Percentiles rank a stretch among this genome's conserved stretches.
These are phyloP conservation scores for Aspergillus sp. DNA, from an alignment of 2,329 filamentous ascomycete species.

Conservation along the genomic window DNA sequence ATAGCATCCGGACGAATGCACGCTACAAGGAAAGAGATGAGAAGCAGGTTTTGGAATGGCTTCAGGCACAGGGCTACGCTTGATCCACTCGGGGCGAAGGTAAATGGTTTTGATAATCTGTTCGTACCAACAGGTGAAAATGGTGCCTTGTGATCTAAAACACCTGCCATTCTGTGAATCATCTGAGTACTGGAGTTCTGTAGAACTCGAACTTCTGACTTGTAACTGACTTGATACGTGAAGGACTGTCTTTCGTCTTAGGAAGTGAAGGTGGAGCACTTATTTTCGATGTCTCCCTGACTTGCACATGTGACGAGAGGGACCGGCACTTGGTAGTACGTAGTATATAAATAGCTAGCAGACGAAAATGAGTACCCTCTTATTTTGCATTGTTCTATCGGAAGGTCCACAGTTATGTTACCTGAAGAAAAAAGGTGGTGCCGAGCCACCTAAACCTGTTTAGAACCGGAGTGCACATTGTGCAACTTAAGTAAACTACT, in stretches of 20 bases:
- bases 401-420: not conserved
- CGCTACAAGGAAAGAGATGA: conserved; percentile 79
- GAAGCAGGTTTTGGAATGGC: conserved; percentile 74
- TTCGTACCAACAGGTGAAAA: not conserved
- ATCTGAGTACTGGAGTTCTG: not conserved
- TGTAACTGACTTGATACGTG: too few relatives aligned
- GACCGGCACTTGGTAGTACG: too few relatives aligned
- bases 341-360: too few relatives aligned
- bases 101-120: not conserved
- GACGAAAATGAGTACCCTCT: too few relatives aligned
- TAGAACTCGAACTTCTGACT: not conserved
- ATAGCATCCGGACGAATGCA: conserved; percentile 81
- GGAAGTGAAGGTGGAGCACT: too few relatives aligned
- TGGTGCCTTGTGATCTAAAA: not conserved
- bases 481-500: too few relatives aligned
- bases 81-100: conserved; percentile 27
- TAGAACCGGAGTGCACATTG: too few relatives aligned
- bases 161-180: not conserved
- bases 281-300: too few relatives aligned
- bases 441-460: too few relatives aligned
- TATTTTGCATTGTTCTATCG: too few relatives aligned
- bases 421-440: not conserved
- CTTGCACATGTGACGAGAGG: too few relatives aligned
- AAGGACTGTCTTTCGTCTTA: too few relatives aligned
- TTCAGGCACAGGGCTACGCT: conserved; percentile 63